phyloP scores from a whole-genome alignment of 129 eudicot species.

The Flaveria trinervia region DNA sequence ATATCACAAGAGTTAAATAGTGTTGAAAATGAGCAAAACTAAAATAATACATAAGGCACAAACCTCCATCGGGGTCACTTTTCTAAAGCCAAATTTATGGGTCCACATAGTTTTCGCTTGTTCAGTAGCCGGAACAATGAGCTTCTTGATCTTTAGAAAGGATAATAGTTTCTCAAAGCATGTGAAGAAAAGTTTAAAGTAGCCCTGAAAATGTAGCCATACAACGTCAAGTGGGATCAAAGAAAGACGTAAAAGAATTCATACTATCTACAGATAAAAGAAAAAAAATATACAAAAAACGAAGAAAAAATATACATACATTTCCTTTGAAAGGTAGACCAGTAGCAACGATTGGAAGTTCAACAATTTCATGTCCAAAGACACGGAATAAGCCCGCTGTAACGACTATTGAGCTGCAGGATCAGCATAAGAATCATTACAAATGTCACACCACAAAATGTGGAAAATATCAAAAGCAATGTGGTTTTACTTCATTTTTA shows the following conservation, averaged over 20 bases:
- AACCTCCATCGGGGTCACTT: slow-evolving; percentile 48
- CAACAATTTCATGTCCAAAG: slow-evolving; percentile 70
- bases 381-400: slow-evolving; percentile 79
- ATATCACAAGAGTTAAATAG: background rate
- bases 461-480: background rate
- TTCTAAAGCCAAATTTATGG: slow-evolving; percentile 56
- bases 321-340: slow-evolving; percentile 55
- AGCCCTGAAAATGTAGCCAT: slow-evolving; percentile 52
- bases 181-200: slow-evolving; percentile 58
- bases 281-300: background rate
- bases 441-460: background rate
- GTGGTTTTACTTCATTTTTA: slow-evolving; percentile 60
- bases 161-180: slow-evolving; percentile 79
- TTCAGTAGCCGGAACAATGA: slow-evolving; percentile 80
- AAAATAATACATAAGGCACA: background rate
- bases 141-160: slow-evolving; percentile 46
- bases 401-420: slow-evolving; percentile 69
- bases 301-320: slow-evolving; percentile 33
- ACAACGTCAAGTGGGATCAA: background rate
- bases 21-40: background rate
- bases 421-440: slow-evolving; percentile 18
- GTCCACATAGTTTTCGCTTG: slow-evolving; percentile 67
- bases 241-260: background rate
- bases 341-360: slow-evolving; percentile 89
- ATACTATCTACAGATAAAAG: background rate